Conservation (phyloP, 108 stramenopile species). For the Cyclotella cryptica region DNA sequence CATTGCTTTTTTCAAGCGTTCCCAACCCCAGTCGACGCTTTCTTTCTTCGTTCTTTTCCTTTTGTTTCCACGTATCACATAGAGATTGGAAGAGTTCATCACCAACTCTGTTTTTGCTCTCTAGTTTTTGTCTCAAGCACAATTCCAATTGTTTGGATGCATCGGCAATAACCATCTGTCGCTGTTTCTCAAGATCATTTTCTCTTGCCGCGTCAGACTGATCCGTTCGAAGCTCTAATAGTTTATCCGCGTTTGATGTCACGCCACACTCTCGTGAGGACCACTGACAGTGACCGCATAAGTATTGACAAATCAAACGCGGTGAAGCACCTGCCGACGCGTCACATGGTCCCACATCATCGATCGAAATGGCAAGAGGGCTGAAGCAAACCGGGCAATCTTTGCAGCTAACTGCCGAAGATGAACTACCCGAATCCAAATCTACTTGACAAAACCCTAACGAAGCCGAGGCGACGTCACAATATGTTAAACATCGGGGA, state of each 20-base stretch:
- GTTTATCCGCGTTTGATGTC: conserved; percentile 41
- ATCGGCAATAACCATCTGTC: conserved; percentile 32
- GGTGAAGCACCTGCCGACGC: neutral
- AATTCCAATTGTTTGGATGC: conserved; percentile 36
- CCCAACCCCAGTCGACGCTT: conserved; percentile 33
- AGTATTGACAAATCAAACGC: conserved; percentile 47
- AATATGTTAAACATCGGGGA: conserved; percentile 77
- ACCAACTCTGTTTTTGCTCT: conserved; percentile 32
- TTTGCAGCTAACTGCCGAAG: conserved; percentile 56
- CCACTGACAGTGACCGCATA: conserved; percentile 53
- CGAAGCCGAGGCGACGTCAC: conserved; percentile 69
- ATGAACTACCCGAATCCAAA: conserved; percentile 21
- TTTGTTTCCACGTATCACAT: conserved; percentile 36
- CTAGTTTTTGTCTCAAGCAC: conserved; percentile 34
- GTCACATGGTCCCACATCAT: conserved; percentile 23
- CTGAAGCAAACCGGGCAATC: conserved; percentile 71
- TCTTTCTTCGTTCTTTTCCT: conserved; percentile 47
- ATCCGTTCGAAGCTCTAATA: conserved; percentile 31
- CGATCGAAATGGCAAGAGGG: conserved; percentile 52
- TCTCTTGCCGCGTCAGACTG: conserved; percentile 17
- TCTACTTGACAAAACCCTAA: conserved; percentile 45
- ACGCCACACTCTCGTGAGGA: conserved; percentile 50
- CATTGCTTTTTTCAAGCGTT: neutral
- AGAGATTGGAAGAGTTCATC: conserved; percentile 38
- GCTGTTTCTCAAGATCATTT: conserved; percentile 30